These are phyloP conservation scores for Exophiala xenobiotica DNA, from an alignment of 2,329 filamentous ascomycete species.

Conservation along the genomic window DNA sequence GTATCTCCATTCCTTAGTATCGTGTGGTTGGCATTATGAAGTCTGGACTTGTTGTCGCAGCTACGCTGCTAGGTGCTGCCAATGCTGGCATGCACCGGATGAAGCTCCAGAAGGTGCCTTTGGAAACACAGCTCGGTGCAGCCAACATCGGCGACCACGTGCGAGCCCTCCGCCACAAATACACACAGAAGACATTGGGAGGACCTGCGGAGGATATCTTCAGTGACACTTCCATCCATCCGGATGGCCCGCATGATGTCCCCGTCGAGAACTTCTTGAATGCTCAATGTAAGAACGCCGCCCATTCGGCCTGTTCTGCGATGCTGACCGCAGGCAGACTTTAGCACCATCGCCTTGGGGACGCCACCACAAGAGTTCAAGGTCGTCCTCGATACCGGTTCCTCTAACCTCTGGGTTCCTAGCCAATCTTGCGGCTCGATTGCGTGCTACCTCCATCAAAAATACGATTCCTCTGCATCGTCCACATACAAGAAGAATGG, in stretches of 20 bases:
- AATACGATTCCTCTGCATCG: conserved; percentile 89
- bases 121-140: conserved; percentile 82
- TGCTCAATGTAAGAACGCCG: conserved; percentile 83
- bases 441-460: conserved; percentile 94
- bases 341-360: conserved; percentile 92
- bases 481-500: conserved; percentile 94
- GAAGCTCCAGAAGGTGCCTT: conserved; percentile 94
- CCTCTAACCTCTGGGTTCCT: conserved; percentile 98
- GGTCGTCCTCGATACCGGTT: conserved; percentile 96
- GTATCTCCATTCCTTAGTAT: conserved; percentile 16
- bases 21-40: conserved; percentile 64
- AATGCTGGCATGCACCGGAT: conserved; percentile 89
- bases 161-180: conserved; percentile 84
- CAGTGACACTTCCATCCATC: conserved; percentile 67
- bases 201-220: conserved; percentile 76
- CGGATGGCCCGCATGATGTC: conserved; percentile 68
- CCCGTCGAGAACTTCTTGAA: conserved; percentile 98
- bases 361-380: conserved; percentile 94
- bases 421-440: conserved; percentile 88
- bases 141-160: conserved; percentile 79
- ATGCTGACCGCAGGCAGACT: conserved; percentile 60
- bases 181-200: conserved; percentile 97
- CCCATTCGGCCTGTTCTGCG: background rate
- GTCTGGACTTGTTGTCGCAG: conserved; percentile 74
- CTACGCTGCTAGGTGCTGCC: conserved; percentile 77